Base-by-base conservation (phyloP, 495 filamentous ascomycete species). In the Parachaetomium inaequale region DNA sequence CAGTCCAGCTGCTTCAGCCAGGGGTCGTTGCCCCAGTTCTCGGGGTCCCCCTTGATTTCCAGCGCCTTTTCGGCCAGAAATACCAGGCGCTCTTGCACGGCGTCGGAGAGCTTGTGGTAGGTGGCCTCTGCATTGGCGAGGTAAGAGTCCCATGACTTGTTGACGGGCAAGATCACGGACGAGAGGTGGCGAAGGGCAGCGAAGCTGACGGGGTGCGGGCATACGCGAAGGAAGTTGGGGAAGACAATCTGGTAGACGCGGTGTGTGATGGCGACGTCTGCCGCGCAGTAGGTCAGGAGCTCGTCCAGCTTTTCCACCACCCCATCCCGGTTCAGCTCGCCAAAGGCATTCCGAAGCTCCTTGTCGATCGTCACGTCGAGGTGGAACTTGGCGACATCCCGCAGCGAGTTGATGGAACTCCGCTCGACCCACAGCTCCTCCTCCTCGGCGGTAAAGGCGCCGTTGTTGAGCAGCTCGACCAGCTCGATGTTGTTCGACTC, bases 131-230 rank as follows among this genome's bases (percentile, higher is more conserved):
- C 87, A 45, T 85, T 89, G 17, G 76, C 76, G 34, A 96, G 76
- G 72, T 99, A 99, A 12, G 82, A 77, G 58, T 92, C 80, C 95
- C 95, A 99, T 0, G 87, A 85, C 64, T 87, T 81, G 67, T 97
- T 84, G 62, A 97, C 91, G 0, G 94, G 94, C 31, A 99, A 79
- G 59, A 96, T 95, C 51, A 96, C 91, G 6, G 92, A 88, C 6
- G 93, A 92, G 7, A 99, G 82, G 74, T 97, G 92, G 45, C 95
- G 84, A 31, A 98, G 81, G 12, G 94, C 93, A 6, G 90, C 93
- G 70, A 99, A 99, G 73, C 92, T 98, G 63, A 98, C 94, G 3
- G 94, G 95, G 75, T 99, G 95, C 4, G 95, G 93, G 66, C 94
- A 98, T 34, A 88, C 87, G 34, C 89, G 77, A 12, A 97, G 79